Percentiles rank a stretch among this genome's conserved stretches.
Evolutionary conservation across 2,329 filamentous ascomycete genomes (phyloP).

Genomic region (Phialocephala subalpina): DNA sequence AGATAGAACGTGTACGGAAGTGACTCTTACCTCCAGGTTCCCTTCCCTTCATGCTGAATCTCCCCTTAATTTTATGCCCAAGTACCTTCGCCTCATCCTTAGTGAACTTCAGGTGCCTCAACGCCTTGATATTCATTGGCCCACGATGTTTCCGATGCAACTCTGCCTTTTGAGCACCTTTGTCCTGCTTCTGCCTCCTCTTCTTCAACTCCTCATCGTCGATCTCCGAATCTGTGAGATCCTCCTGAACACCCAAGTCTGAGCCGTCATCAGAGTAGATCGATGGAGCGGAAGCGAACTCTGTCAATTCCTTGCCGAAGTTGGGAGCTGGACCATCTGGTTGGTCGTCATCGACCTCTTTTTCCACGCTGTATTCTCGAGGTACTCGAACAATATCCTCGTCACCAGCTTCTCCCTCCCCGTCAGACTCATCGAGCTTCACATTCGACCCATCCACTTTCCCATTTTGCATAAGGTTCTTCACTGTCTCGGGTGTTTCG

Average conservation of each 20-base stretch:
- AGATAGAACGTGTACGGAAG: no score
- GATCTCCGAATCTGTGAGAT: slow-evolving; percentile 34
- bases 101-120: slow-evolving; percentile 32
- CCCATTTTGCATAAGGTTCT: slow-evolving; percentile 20
- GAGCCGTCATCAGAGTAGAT: slow-evolving; percentile 26
- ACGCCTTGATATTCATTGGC: slow-evolving; percentile 31
- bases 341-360: slow-evolving; percentile 26
- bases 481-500: slow-evolving; percentile 25
- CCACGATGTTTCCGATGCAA: slow-evolving; percentile 30
- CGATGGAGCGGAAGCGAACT: slow-evolving; percentile 21
- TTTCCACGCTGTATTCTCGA: slow-evolving; percentile 27
- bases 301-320: slow-evolving; percentile 26
- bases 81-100: slow-evolving; percentile 34
- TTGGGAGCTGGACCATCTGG: slow-evolving; percentile 17
- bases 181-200: slow-evolving; percentile 32
- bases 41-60: slow-evolving; percentile 32
- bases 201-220: slow-evolving; percentile 35
- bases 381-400: slow-evolving; percentile 25
- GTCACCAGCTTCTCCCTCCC: slow-evolving; percentile 22
- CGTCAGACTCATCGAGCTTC: slow-evolving; percentile 19
- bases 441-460: slow-evolving; percentile 17
- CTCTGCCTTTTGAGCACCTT: slow-evolving; percentile 26
- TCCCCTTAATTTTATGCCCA: slow-evolving; percentile 32
- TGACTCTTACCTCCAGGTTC: slow-evolving; percentile 26
- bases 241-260: slow-evolving; percentile 26